These are phyloP conservation scores for Ambrosiella cleistominuta DNA, from an alignment of 2,329 filamentous ascomycete genomes.

Conservation along the genomic window DNA sequence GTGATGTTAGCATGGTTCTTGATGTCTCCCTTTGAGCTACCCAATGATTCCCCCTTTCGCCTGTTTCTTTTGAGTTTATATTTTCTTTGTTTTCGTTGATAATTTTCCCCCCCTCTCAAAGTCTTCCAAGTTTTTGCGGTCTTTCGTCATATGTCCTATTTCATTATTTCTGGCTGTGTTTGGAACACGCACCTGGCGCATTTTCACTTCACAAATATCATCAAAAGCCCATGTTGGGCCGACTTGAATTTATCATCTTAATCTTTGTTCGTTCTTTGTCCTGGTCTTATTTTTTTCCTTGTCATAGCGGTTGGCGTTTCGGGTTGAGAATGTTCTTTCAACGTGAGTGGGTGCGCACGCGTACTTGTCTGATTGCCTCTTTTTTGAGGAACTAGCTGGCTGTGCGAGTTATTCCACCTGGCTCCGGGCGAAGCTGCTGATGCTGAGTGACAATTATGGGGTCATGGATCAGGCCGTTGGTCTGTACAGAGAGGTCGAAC, in stretches of 20 bases:
- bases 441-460: neutral
- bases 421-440: neutral
- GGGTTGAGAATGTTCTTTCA: constrained; percentile 30
- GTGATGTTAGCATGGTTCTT: constrained; percentile 92
- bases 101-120: constrained; percentile 16
- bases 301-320: constrained; percentile 13
- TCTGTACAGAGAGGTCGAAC: neutral
- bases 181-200: neutral
- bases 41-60: constrained; percentile 17
- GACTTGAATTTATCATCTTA: constrained; percentile 3
- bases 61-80: constrained; percentile 16
- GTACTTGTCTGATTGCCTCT: constrained; percentile 33
- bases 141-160: constrained; percentile 1
- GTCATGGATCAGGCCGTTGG: neutral
- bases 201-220: neutral
- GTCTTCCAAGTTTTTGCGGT: neutral
- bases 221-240: neutral
- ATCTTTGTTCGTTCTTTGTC: constrained; percentile 1
- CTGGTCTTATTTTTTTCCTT: neutral
- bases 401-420: neutral
- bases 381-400: constrained; percentile 17
- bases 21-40: constrained; percentile 58
- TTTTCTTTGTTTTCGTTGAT: constrained; percentile 11
- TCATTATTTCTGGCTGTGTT: neutral
- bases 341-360: constrained; percentile 27